Conservation (phyloP, 2,329 filamentous ascomycete species). For the Graphium sp. region DNA sequence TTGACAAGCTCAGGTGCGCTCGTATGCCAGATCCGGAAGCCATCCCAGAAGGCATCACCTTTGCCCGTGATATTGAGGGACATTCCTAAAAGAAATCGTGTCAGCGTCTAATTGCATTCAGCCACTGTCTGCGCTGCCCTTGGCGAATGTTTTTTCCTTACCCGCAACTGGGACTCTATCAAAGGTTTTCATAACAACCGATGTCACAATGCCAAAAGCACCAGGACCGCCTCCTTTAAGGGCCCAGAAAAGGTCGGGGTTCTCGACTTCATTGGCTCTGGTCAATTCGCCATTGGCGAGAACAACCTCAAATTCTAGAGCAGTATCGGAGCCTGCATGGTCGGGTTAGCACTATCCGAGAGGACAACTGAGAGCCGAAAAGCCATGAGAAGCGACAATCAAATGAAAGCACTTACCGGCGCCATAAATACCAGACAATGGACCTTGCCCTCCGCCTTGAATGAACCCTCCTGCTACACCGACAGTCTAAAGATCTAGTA, state of each 20-base stretch:
- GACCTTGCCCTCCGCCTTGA: constrained; percentile 42
- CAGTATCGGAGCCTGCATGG: constrained; percentile 34
- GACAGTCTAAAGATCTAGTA: constrained; percentile 19
- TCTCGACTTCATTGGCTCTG: constrained; percentile 24
- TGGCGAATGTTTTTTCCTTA: constrained; percentile 2
- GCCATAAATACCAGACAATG: constrained; percentile 33
- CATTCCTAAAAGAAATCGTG: constrained; percentile 5
- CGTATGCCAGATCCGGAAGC: constrained; percentile 27
- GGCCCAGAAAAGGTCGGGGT: constrained; percentile 47
- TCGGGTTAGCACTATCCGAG: too few relatives aligned
- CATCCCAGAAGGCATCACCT: constrained; percentile 27
- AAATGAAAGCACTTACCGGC: constrained; percentile 18
- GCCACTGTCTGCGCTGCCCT: constrained; percentile 1
- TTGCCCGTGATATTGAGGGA: constrained; percentile 8
- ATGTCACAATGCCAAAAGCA: constrained; percentile 38
- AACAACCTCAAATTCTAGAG: constrained; percentile 37
- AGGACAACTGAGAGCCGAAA: too few relatives aligned
- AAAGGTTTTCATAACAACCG: constrained; percentile 34
- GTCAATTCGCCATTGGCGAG: constrained; percentile 28
- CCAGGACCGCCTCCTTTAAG: constrained; percentile 41
- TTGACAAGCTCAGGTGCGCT: constrained; percentile 20
- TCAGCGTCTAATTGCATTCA: constrained; percentile 1
- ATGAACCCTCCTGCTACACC: constrained; percentile 42
- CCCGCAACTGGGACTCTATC: constrained; percentile 22
- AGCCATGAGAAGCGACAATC: too few relatives aligned